Base-by-base conservation (phyloP, 106 monocot genomes). In the Dendrobium catenatum region DNA sequence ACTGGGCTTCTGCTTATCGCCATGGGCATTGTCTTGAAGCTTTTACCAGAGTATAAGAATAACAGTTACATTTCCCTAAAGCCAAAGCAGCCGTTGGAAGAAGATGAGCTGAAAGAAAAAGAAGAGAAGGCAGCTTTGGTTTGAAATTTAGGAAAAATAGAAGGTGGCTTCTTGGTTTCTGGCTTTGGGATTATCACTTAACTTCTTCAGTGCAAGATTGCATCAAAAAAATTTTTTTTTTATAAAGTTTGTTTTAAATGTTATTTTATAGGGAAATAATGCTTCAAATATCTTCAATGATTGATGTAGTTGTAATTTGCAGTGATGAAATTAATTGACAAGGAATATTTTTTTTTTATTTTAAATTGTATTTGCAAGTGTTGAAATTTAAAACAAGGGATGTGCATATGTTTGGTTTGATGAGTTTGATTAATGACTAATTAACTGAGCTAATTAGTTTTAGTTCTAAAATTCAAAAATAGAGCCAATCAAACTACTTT, bases 21-120 rank as follows among this genome's bases (percentile, higher is more conserved):
- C 70, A 92, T 92, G 89, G 92, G 89, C 26, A 89, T 92, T 58
- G 33, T 79, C 18, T 43, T 92, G 79, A 89, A 87, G 49, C 92
- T 92, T 66, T 78, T 92, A 2, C 92, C 87, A 0, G 89, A 89
- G 18, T 72, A 83, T 29, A 86, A 81, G 26, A 33, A 84, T 18
- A 40, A 79, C 3, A 37, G 5, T 51, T 33, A 85, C 13, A 55
- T 22, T 24, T 76, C 51, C 42, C 81, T 3, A 24, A 81, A 79
- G 55, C n/a, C 42, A 4, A 48, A 66, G 61, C 42, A 78, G 18
- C 58, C 40, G 73, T 0, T 76, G 10, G 27, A 51, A 27, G 49
- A 48, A 49, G 76, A 27, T 68, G 70, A 33, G 70, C 13, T 70
- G 37, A 37, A 70, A 4, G 70, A 70, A 33, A 37, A 15, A 37